Conservation (phyloP, 257 asterid species). For the Paulownia fortunei region DNA sequence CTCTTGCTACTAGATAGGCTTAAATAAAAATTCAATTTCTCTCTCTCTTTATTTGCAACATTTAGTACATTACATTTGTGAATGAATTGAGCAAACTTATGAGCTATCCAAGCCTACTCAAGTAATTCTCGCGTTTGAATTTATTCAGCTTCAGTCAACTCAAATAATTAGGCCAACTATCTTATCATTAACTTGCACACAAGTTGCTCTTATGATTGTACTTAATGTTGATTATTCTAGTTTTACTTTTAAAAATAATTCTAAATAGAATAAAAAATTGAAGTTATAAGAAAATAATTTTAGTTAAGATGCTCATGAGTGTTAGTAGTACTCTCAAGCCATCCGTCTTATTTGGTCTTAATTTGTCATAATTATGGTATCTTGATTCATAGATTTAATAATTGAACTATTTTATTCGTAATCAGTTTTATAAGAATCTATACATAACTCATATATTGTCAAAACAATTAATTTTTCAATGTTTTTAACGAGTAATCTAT, state of each 20-base stretch:
- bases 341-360: background rate
- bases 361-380: background rate
- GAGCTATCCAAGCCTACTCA: background rate
- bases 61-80: background rate
- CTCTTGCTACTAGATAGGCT: no score
- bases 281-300: background rate
- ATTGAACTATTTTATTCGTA: background rate
- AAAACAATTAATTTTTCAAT: background rate
- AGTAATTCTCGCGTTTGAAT: background rate
- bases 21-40: background rate
- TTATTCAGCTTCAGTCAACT: constrained; percentile 26
- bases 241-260: background rate
- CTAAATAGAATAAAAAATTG: background rate
- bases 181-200: background rate
- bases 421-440: background rate
- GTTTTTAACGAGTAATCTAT: no score
- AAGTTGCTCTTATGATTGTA: constrained; percentile 11
- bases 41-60: background rate
- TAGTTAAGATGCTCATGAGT: background rate
- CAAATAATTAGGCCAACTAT: constrained; percentile 14
- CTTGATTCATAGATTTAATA: background rate
- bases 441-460: background rate
- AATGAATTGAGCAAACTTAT: background rate
- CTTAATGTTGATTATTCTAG: background rate
- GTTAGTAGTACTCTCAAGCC: background rate